Percentiles rank a stretch among this genome's conserved stretches.
These are phyloP conservation scores for Hyphodiscus hymeniophilus DNA, from an alignment of 495 filamentous ascomycete genomes.

Conservation along the genomic window DNA sequence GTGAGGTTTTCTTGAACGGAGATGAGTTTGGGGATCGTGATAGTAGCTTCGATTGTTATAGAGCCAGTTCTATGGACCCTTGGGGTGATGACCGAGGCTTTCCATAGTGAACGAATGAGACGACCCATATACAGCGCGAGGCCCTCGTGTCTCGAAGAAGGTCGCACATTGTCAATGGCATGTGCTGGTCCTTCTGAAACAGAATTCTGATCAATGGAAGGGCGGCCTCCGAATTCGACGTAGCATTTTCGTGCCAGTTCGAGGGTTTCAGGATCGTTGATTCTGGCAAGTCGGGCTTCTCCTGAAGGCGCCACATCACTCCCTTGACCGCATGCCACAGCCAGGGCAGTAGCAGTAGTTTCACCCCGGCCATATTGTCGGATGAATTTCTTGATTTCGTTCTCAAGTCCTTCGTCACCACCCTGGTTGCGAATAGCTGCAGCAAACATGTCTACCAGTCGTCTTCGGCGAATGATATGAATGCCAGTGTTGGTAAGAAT, in stretches of 20 bases:
- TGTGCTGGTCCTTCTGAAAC: conserved; percentile 50
- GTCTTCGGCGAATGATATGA: conserved; percentile 69
- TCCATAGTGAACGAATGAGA: conserved; percentile 82
- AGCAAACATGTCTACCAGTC: conserved; percentile 90
- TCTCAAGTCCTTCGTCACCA: conserved; percentile 71
- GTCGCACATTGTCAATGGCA: conserved; percentile 69
- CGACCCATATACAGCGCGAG: conserved; percentile 80
- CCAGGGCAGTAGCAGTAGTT: conserved; percentile 80
- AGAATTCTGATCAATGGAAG: conserved; percentile 64
- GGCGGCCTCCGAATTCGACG: conserved; percentile 81
- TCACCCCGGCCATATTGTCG: conserved; percentile 77
- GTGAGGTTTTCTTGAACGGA: conserved; percentile 73
- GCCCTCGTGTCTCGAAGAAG: conserved; percentile 83
- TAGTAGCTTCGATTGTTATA: conserved; percentile 49
- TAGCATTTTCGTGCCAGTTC: conserved; percentile 79
- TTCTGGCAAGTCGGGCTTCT: conserved; percentile 48
- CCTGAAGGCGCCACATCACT: conserved; percentile 57
- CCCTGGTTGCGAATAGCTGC: conserved; percentile 61
- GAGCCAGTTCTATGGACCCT: conserved; percentile 43
- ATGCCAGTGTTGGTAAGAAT: conserved; percentile 87
- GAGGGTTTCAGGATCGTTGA: conserved; percentile 74
- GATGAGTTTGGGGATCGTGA: conserved; percentile 56
- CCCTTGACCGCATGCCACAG: conserved; percentile 92
- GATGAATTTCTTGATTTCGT: conserved; percentile 73
- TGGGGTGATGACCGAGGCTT: conserved; percentile 40